Evolutionary conservation across 306 rosid genomes (phyloP).

Genomic region (Quillaja saponaria): DNA sequence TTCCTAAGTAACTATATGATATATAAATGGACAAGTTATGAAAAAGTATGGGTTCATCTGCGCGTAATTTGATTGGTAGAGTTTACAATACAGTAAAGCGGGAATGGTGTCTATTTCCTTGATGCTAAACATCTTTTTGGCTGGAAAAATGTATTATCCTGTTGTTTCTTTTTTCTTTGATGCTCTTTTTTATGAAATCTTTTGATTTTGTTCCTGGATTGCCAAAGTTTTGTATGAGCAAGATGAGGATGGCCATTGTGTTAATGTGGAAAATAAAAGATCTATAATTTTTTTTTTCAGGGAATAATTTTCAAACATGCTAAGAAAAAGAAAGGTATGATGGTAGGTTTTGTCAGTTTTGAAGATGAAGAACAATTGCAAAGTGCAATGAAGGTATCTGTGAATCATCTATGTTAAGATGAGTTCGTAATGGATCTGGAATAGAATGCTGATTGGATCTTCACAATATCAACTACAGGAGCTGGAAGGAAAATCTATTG

Average conservation of each 20-base stretch:
- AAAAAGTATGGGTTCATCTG: too few relatives aligned
- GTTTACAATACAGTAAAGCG: too few relatives aligned
- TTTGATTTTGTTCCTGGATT: neutral
- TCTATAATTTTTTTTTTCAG: constrained; percentile 40
- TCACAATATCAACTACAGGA: constrained; percentile 44
- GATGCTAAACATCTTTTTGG: neutral
- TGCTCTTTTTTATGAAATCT: neutral
- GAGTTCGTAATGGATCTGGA: constrained; percentile 27
- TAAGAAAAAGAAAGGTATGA: constrained; percentile 90
- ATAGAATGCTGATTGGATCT: constrained; percentile 3
- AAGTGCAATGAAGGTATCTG: constrained; percentile 57
- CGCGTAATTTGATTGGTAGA: neutral
- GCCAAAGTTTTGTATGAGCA: neutral
- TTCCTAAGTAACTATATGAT: too few relatives aligned
- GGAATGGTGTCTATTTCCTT: too few relatives aligned
- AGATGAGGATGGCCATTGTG: constrained; percentile 2
- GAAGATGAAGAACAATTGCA: constrained; percentile 68
- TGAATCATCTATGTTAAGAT: constrained; percentile 20
- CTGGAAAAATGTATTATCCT: neutral
- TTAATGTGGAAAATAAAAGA: constrained; percentile 4
- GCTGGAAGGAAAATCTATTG: constrained; percentile 64
- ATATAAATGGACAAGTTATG: too few relatives aligned
- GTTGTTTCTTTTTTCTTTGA: neutral
- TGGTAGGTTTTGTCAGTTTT: constrained; percentile 66
- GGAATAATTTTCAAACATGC: constrained; percentile 63